Percentiles rank a stretch among this genome's conserved stretches.
These are phyloP conservation scores for Glycine latifolia DNA, from an alignment of 306 rosid genomes.

Conservation along the genomic window DNA sequence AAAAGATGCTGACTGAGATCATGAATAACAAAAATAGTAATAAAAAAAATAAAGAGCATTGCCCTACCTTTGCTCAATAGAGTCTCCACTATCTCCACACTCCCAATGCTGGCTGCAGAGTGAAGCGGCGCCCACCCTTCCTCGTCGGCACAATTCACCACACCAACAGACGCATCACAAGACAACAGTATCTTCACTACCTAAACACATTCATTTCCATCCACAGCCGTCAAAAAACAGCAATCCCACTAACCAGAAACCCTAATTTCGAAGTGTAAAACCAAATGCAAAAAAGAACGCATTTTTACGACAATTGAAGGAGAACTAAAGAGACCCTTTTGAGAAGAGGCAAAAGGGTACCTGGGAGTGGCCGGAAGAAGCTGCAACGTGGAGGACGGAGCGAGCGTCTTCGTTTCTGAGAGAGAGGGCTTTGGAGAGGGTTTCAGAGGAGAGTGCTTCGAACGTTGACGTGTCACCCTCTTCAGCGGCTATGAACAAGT, in stretches of 20 bases:
- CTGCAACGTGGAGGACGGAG: constrained; percentile 85
- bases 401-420: constrained; percentile 83
- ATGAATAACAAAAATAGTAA: not conserved
- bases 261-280: constrained; percentile 2
- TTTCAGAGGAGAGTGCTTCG: constrained; percentile 51
- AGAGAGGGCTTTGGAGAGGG: constrained; percentile 66
- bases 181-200: constrained; percentile 66
- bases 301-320: constrained; percentile 16
- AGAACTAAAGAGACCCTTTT: not conserved
- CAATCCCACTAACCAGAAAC: not conserved
- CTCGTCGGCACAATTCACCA: constrained; percentile 78
- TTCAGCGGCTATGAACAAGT: constrained; percentile 84
- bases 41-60: not conserved
- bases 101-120: constrained; percentile 90
- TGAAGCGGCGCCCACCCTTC: constrained; percentile 98
- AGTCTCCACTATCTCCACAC: constrained; percentile 59
- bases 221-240: not conserved
- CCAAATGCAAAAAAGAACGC: constrained; percentile 30
- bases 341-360: constrained; percentile 46
- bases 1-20: not conserved
- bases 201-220: constrained; percentile 45
- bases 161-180: constrained; percentile 57
- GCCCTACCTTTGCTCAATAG: constrained; percentile 81
- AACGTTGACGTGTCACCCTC: constrained; percentile 66
- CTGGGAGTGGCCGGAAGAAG: constrained; percentile 72